Evolutionary conservation across 2,329 filamentous ascomycete species (phyloP), one percentile per base, ranked within the genome.

Genomic region (Beauveria australis): DNA sequence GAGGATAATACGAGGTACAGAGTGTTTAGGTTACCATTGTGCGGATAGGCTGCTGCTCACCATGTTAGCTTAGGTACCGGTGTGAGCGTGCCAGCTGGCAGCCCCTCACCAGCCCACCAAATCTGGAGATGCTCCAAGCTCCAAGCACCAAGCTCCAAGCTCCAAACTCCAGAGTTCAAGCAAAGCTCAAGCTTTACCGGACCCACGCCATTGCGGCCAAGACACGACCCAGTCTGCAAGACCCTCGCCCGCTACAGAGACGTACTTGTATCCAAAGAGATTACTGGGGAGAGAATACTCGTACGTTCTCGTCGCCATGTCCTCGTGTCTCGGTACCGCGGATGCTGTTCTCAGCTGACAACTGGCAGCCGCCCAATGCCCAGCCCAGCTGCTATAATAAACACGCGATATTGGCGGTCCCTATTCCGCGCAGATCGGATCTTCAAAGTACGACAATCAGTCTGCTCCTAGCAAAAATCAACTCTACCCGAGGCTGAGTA

Each of bases 191-290:
- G 28, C 24, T 28, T 53, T 26, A 53, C 28, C 57, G 40, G 48
- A 40, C 19, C 57, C 18, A 44, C 48, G 48, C 48, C n/a, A 19
- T 53, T 53, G 40, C 57, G 49, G 40, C 49, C 57, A 59, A 59
- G 57, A 59, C 57, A 59, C 43, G 40, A 18, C 41, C 40, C 41
- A 53, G 57, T 24, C 28, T 59, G 57, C 48, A 28, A 59, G 19
- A 59, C 48, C 26, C 47, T 33, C 30, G 30, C 30, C 30, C 30
- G 30, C 30, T 33, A 33, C 30, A 12, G 10, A 33, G 33, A 37
- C 33, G 33, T 14, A 14, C 33, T 37, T 12, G 33, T 37, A 37
- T 37, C 33, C 30, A 12, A 2, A 24, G 3, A 24, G 24, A 24
- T 24, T 24, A 37, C 12, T 5, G 1, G 1, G 5, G 12, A 37